Conservation (phyloP, 148 eudicot species). For the Chenopodium quinoa region DNA sequence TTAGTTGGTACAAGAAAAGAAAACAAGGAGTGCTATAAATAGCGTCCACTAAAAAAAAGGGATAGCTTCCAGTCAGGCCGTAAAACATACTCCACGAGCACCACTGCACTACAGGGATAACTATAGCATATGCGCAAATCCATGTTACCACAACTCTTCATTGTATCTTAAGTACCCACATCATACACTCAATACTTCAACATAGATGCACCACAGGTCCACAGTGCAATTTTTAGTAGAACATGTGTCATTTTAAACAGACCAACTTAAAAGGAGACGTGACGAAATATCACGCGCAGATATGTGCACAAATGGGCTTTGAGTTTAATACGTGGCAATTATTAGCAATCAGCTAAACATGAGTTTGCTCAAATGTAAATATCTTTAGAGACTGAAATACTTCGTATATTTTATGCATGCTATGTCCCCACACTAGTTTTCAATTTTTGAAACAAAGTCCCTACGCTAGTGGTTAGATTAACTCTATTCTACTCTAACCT, state of each 20-base stretch:
- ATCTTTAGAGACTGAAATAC: no score
- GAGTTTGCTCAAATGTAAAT: no score
- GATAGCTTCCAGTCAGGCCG: background rate
- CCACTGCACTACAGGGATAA: background rate
- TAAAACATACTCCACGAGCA: background rate
- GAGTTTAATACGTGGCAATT: no score
- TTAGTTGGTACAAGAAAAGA: background rate
- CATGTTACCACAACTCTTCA: background rate
- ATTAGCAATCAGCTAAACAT: no score
- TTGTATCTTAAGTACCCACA: background rate
- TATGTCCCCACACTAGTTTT: background rate
- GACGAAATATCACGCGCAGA: background rate
- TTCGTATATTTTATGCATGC: no score
- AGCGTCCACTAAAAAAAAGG: background rate
- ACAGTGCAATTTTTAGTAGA: background rate
- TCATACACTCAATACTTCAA: background rate
- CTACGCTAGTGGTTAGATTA: background rate
- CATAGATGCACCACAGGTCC: background rate
- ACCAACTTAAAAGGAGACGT: background rate
- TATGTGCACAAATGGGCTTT: background rate
- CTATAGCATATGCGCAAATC: background rate
- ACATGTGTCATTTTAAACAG: background rate
- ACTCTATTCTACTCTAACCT: background rate
- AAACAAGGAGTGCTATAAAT: background rate
- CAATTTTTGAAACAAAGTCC: background rate